Evolutionary conservation across 108 stramenopile genomes (phyloP).

Genomic region (Skeletonema costatum): DNA sequence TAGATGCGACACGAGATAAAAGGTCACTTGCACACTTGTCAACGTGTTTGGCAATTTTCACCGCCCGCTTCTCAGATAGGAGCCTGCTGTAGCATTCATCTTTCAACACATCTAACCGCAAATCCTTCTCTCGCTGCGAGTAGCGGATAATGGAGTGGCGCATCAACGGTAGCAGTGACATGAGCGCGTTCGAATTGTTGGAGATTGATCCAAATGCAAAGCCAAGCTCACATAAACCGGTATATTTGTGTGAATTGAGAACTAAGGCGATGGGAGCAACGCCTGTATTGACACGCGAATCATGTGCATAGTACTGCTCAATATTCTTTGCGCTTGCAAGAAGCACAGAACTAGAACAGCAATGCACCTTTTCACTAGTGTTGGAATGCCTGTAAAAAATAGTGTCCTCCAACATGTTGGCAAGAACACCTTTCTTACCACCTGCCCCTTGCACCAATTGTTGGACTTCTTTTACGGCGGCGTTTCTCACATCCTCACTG

Average conservation of each 20-base stretch:
- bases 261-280: slow-evolving; percentile 6
- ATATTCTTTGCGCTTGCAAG: slow-evolving; percentile 4
- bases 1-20: slow-evolving; percentile 3
- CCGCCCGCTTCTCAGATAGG: slow-evolving; percentile 19
- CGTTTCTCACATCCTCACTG: not conserved
- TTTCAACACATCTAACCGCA: slow-evolving; percentile 4
- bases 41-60: slow-evolving; percentile 24
- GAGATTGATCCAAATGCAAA: slow-evolving; percentile 25
- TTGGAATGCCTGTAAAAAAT: not conserved
- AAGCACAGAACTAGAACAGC: slow-evolving; percentile 25
- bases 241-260: not conserved
- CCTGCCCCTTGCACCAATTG: not conserved
- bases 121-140: not conserved
- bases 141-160: slow-evolving; percentile 21
- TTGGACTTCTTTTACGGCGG: slow-evolving; percentile 20
- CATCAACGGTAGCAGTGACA: slow-evolving; percentile 23
- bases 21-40: slow-evolving; percentile 8
- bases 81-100: slow-evolving; percentile 15
- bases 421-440: not conserved
- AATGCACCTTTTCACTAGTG: slow-evolving; percentile 10
- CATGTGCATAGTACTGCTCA: not conserved
- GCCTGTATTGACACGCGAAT: slow-evolving; percentile 1
- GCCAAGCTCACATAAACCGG: not conserved
- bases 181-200: slow-evolving; percentile 11
- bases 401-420: too few relatives aligned